A percentile compares a stretch with the other conserved stretches of the same genome.
Conservation (phyloP, 2,329 filamentous ascomycete species). For the Mycosphaerella sp. region DNA sequence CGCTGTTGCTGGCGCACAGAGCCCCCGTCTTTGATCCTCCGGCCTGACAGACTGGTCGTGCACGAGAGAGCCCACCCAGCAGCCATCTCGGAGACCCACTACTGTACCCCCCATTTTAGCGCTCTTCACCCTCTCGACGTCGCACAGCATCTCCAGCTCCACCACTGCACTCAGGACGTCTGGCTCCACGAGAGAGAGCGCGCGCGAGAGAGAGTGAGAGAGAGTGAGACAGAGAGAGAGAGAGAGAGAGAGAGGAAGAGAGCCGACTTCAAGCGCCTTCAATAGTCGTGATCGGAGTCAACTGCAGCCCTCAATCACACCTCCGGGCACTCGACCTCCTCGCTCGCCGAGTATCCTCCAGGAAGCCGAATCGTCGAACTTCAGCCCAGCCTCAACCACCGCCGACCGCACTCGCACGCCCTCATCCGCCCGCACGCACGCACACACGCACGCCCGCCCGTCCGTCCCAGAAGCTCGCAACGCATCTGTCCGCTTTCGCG, state of each 20-base stretch:
- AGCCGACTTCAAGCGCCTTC: conserved; percentile 1
- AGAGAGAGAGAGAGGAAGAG: too few species aligned
- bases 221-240: too few species aligned
- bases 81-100: neutral
- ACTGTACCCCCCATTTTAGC: conserved; percentile 11
- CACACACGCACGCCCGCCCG: too few species aligned
- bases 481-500: conserved; percentile 10
- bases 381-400: neutral
- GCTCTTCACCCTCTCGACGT: conserved; percentile 15
- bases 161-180: neutral
- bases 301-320: neutral
- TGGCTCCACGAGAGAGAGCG: neutral
- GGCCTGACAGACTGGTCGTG: conserved; percentile 17
- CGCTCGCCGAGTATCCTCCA: neutral
- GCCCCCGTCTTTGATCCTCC: conserved; percentile 8
- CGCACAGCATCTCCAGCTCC: conserved; percentile 13
- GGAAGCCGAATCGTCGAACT: neutral
- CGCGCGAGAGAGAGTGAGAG: too few species aligned
- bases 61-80: neutral
- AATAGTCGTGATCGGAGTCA: neutral
- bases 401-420: neutral
- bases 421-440: too few species aligned
- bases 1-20: conserved; percentile 8
- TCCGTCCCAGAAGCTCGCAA: neutral
- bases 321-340: neutral